These are phyloP conservation scores for Pseudozyma tsukubaensis DNA, from an alignment of 1,284 basidiomycete genomes.

Conservation along the genomic window DNA sequence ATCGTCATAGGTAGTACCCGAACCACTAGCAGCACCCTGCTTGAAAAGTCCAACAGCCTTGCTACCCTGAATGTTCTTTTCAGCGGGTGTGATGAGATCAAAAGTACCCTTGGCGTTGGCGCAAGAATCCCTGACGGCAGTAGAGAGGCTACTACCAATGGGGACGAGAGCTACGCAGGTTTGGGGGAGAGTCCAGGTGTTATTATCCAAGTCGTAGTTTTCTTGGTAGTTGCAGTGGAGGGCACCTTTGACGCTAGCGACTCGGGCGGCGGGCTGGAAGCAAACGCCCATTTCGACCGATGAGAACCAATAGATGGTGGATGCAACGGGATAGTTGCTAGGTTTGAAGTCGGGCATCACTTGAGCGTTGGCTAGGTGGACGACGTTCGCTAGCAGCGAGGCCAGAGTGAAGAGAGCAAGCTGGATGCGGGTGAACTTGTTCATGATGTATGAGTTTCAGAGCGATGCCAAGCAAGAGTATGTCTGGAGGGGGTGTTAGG, in stretches of 20 bases:
- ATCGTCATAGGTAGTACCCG: too few species aligned
- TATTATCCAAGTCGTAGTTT: conserved; percentile 40
- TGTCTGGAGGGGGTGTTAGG: too few species aligned
- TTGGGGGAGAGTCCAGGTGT: conserved; percentile 39
- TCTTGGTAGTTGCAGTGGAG: conserved; percentile 39
- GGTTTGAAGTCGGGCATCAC: conserved; percentile 8
- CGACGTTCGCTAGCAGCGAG: not conserved
- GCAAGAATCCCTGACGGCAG: conserved; percentile 26
- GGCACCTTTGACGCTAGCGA: conserved; percentile 28
- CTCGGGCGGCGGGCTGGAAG: conserved; percentile 30
- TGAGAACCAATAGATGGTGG: conserved; percentile 45
- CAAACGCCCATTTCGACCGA: conserved; percentile 46
- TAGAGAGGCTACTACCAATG: conserved; percentile 21
- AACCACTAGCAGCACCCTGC: not conserved
- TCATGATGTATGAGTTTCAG: not conserved
- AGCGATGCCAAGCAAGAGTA: too few species aligned
- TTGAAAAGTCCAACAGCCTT: conserved; percentile 24
- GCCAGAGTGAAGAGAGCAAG: not conserved
- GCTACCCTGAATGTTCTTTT: conserved; percentile 14
- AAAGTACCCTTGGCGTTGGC: conserved; percentile 29
- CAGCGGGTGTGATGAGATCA: conserved; percentile 32
- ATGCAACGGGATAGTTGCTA: conserved; percentile 6
- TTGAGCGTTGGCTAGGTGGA: not conserved
- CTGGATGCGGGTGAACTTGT: not conserved
- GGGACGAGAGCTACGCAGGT: conserved; percentile 40